phyloP scores from a whole-genome alignment of 1,139 yeast genomes.

The Kluyveromyces sp. region DNA sequence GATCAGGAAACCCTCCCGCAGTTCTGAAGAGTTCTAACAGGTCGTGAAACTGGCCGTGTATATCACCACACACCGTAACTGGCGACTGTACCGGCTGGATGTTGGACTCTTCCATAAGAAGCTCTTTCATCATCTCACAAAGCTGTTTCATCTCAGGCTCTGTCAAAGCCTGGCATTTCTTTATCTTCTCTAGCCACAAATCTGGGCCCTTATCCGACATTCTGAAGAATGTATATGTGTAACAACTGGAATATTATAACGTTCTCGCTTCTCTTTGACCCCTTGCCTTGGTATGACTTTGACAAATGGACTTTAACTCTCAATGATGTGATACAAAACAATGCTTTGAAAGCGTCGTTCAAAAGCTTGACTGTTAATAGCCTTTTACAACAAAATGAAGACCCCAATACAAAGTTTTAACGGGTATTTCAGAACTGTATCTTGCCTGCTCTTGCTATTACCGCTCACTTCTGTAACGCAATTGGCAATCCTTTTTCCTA shows the following conservation, averaged over 20 bases:
- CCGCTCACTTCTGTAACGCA: no score
- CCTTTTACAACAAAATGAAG: no score
- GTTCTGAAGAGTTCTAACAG: slow-evolving; percentile 83
- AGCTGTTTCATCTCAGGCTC: slow-evolving; percentile 94
- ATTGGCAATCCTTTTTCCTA: no score
- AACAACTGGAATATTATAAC: not conserved
- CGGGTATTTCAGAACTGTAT: no score
- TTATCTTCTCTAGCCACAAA: slow-evolving; percentile 91
- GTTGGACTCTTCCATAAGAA: slow-evolving; percentile 88
- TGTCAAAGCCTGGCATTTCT: slow-evolving; percentile 79
- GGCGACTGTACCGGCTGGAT: slow-evolving; percentile 96
- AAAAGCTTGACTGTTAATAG: no score
- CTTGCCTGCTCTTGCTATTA: no score
- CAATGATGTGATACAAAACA: no score
- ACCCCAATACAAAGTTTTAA: no score
- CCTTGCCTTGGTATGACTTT: no score
- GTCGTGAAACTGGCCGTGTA: slow-evolving; percentile 97
- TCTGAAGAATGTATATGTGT: slow-evolving; percentile 1
- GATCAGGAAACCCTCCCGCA: slow-evolving; percentile 88
- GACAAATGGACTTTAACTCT: no score
- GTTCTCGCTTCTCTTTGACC: no score
- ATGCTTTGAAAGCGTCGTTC: no score
- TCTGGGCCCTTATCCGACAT: slow-evolving; percentile 88
- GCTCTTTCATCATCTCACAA: slow-evolving; percentile 87
- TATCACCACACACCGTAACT: slow-evolving; percentile 98